Evolutionary conservation across 2,329 filamentous ascomycete genomes (phyloP), one percentile per base, ranked within the genome.

Genomic region (Fusarium subglutinans): DNA sequence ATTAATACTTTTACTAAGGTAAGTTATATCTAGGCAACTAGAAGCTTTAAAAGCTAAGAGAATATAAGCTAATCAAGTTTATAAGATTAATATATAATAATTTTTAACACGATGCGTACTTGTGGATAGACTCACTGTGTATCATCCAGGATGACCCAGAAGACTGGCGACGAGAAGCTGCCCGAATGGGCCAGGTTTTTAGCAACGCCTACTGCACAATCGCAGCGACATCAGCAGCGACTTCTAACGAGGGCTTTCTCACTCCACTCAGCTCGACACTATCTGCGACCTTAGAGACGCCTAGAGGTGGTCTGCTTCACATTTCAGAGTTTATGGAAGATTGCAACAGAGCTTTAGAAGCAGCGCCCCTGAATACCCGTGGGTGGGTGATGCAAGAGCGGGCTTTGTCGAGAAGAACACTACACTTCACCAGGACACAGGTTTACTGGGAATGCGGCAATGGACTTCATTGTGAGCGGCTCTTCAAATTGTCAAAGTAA

Each of bases 361-460:
- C 28, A 3, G 53, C 53, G 1, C 37, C 26, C 22, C 9, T 86
- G 6, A 83, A 79, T 58, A 70, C 63, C 10, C 75, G 66, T 3
- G 66, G 66, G 1, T 68, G 63, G 66, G 45, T 54, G 11, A n/a
- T 69, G 5, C 63, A 68, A 9, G 66, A 69, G 24, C 48, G 66
- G 14, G 63, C 64, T 12, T 45, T 68, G 0, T 50, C 66, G 2
- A n/a, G 40, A 9, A 53, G 66, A 3, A 57, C 66, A 5, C 41
- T 69, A 5, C 66, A 69, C 11, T 69, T 68, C 8, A 47, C 66
- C 4, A 35, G 48, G 3, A 63, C 20, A 3, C 66, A 69, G 15
- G 28, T 40, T 6, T 69, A 69, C 20, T 45, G 54, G 24, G 63
- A 69, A 12, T 69, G 66, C 3, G 51, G 64, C 4, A 22, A 47